Evolutionary conservation across 148 eudicot species (phyloP), one percentile per base, ranked within the genome.

Genomic region (Rhododendron kiyosumense): DNA sequence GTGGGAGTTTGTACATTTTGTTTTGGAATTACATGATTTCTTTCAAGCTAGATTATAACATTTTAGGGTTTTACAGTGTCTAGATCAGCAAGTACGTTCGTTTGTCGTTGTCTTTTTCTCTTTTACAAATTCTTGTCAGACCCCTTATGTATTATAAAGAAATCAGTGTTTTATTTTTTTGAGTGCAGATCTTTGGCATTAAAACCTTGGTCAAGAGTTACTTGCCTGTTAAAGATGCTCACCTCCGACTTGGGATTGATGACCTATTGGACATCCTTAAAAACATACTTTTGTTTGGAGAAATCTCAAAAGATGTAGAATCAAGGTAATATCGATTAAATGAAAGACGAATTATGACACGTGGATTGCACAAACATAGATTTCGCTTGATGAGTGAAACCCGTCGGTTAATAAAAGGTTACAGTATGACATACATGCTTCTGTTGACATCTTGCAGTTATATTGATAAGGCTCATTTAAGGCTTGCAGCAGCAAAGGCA

Each of bases 151-250:
- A n/a, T 61, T 81, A 17, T 51, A 14, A 83, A 86, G 81, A 59
- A 36, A 5, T 34, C 3, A 38, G 26, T 1, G 48, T 18, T 38
- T 18, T 7, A 7, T 38, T 20, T 75, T 84, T 38, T 32, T 54
- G 61, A 54, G 46, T 84, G 85, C 95, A 97, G 99, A 92, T 97
- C 32, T 95, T 86, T 94, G 99, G 94, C 84, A 87, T 95, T 54
- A 97, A 97, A 89, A 89, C 96, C 76, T 84, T 97, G 92, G 98
- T 97, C 57, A 97, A 95, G 92, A 97, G 98, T 92, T 97, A 94
- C 88, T 91, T 95, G 82, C 99, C 99, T 26, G 90, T 93, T 77
- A 95, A 94, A 89, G 99, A 97, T 93, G 96, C 98, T 85, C 96
- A 97, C 78, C 98, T 95, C 88, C 98, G 98, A 81, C 89, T 87